Conservation (phyloP, 306 rosid genomes). For the Vigna unguiculata region DNA sequence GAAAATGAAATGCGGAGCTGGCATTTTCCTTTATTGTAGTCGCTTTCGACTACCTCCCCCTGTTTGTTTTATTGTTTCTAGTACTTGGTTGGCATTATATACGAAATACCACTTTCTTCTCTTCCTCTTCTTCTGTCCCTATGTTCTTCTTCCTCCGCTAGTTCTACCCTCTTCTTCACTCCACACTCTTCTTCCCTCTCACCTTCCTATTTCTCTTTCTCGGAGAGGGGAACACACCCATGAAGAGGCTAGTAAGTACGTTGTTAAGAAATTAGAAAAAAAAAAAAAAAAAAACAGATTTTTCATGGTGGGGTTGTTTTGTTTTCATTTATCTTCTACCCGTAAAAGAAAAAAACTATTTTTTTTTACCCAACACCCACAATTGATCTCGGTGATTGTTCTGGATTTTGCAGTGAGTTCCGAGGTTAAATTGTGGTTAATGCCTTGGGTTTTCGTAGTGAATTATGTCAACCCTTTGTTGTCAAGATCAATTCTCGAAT, state of each 20-base stretch:
- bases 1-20: constrained; percentile 46
- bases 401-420: constrained; percentile 13
- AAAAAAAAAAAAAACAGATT: background rate
- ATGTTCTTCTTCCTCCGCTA: constrained; percentile 12
- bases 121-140: constrained; percentile 6
- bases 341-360: background rate
- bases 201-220: constrained; percentile 30
- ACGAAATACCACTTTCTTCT: constrained; percentile 35
- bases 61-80: constrained; percentile 40
- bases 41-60: constrained; percentile 49
- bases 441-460: constrained; percentile 12
- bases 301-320: constrained; percentile 1
- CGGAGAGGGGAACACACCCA: constrained; percentile 35
- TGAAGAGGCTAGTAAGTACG: constrained; percentile 76
- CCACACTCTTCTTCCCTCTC: constrained; percentile 9
- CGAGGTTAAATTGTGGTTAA: constrained; percentile 19
- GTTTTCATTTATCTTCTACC: background rate
- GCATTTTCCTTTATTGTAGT: constrained; percentile 47
- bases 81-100: constrained; percentile 52
- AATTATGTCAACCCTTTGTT: constrained; percentile 21
- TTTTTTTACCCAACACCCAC: background rate
- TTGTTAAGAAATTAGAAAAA: constrained; percentile 40
- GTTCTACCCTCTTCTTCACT: constrained; percentile 34
- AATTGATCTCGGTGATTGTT: constrained; percentile 35
- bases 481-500: constrained; percentile 30